Base-by-base conservation (phyloP, 805 yeast genomes). In the Millerozyma acaciae region DNA sequence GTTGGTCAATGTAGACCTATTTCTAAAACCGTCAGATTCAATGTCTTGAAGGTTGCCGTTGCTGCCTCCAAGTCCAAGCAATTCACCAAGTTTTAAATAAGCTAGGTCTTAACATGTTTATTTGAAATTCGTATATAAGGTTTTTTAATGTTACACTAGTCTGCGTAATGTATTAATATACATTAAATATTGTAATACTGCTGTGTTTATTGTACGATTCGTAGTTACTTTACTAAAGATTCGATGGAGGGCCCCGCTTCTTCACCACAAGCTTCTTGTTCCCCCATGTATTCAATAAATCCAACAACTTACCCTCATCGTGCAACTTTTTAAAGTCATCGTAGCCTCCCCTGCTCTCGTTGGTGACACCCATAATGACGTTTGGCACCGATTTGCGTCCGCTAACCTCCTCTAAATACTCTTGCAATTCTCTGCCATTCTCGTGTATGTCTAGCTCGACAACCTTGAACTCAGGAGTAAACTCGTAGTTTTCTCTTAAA, bases 1-100 rank as follows among this genome's bases (percentile, higher is more conserved):
- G 97, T 93, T 73, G 99, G 99, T 71, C 98, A 93, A 80, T 93
- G 98, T 84, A 90, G 98, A 83, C 99, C 99, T 65, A 76, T 93
- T 70, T 93, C 98, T 64, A 93, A 93, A 78, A 93, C 99, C 60
- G 97, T 93, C 63, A 90, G 98, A 85, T 93, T 93, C 86, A 93
- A 93, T 82, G 99, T 93, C 64, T 78, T 93, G 66, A 88, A 89
- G 76, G 96, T 93, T 65, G 76, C 89, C 64, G 75, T 88, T 64
- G 80, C 93, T 68, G 75, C 78, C 60, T 85, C 89, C 70, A 83
- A 84, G 75, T 68, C 87, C 53, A 93, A 93, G 85, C 87, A 86
- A 77, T 93, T 93, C 81, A 61, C 88, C 75, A 93, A 93, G 78
- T 93, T 93, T 75, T 93, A 90, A 86, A 32, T 27, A 33, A 34